Evolutionary conservation across 192 early-diverging fungal genomes (phyloP).

Genomic region (Dissophora globulifera): DNA sequence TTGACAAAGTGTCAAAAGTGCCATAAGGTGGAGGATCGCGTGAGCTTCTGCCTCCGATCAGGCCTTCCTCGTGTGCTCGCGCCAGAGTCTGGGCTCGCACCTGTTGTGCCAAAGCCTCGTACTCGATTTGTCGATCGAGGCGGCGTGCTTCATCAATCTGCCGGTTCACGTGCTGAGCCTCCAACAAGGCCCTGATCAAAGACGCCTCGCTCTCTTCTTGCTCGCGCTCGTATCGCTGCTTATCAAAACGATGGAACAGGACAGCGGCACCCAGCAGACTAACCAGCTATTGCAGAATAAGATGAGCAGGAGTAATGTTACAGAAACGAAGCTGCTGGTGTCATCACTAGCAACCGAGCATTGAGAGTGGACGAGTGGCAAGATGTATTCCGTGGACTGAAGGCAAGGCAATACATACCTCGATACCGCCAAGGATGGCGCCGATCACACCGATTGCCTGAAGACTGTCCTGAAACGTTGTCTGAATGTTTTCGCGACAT

Average conservation of each 20-base stretch:
- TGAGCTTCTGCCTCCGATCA: constrained; percentile 4
- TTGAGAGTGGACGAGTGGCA: no score
- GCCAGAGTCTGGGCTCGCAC: constrained; percentile 33
- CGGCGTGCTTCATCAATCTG: constrained; percentile 38
- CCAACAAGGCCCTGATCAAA: constrained; percentile 31
- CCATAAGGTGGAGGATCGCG: constrained; percentile 41
- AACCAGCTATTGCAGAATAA: constrained; percentile 33
- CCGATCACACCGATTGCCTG: constrained; percentile 54
- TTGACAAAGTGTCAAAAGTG: constrained; percentile 13
- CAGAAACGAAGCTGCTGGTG: no score
- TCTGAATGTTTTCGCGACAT: constrained; percentile 51
- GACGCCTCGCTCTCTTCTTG: constrained; percentile 24
- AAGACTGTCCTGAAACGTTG: constrained; percentile 49
- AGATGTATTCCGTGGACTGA: no score
- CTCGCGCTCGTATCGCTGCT: constrained; percentile 25
- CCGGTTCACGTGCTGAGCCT: constrained; percentile 32
- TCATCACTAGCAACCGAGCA: no score
- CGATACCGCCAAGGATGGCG: constrained; percentile 51
- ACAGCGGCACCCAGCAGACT: constrained; percentile 40
- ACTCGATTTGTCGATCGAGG: constrained; percentile 10
- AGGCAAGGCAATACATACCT: no score
- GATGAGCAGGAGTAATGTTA: background rate
- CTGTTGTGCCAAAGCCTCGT: constrained; percentile 22
- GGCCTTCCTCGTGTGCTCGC: constrained; percentile 30
- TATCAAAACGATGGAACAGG: constrained; percentile 47